These are phyloP conservation scores for Sclerotinia trifoliorum DNA, from an alignment of 2,329 filamentous ascomycete genomes.

Conservation along the genomic window DNA sequence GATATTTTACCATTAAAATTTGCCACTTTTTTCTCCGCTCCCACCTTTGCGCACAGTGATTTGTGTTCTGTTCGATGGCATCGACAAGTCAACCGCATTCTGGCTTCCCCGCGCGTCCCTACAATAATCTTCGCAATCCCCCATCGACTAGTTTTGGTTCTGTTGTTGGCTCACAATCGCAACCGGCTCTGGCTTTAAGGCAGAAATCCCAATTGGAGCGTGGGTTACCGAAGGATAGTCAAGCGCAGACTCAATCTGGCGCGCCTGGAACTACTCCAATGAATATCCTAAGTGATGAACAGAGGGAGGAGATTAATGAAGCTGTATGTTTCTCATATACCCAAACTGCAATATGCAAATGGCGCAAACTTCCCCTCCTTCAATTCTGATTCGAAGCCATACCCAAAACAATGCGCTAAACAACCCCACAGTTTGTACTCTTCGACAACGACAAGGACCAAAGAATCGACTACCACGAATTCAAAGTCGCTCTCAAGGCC, in stretches of 20 bases:
- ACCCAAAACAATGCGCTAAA: slow-evolving; percentile 17
- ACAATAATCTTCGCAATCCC: slow-evolving; percentile 41
- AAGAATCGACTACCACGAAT: slow-evolving; percentile 95
- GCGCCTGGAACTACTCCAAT: slow-evolving; percentile 29
- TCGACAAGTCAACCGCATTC: slow-evolving; percentile 50
- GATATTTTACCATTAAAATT: slow-evolving; percentile 4
- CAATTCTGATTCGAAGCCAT: slow-evolving; percentile 4
- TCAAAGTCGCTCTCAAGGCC: slow-evolving; percentile 93
- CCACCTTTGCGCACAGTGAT: slow-evolving; percentile 11
- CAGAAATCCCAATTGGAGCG: slow-evolving; percentile 45
- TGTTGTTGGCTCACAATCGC: slow-evolving; percentile 39
- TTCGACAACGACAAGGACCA: slow-evolving; percentile 97
- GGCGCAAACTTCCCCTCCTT: not conserved
- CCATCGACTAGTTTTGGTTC: slow-evolving; percentile 30
- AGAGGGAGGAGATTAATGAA: slow-evolving; percentile 89
- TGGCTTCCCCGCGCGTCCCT: slow-evolving; percentile 48
- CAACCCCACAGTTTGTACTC: slow-evolving; percentile 68
- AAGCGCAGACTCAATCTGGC: slow-evolving; percentile 22
- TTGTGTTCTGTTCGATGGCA: slow-evolving; percentile 38
- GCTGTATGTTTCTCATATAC: slow-evolving; percentile 60
- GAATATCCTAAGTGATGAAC: slow-evolving; percentile 72
- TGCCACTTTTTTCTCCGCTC: slow-evolving; percentile 13
- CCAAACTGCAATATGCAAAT: not conserved
- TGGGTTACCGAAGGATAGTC: slow-evolving; percentile 30
- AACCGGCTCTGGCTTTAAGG: slow-evolving; percentile 29